Conservation (phyloP, 2,329 filamentous ascomycete species). For the Fusarium mundagurra region DNA sequence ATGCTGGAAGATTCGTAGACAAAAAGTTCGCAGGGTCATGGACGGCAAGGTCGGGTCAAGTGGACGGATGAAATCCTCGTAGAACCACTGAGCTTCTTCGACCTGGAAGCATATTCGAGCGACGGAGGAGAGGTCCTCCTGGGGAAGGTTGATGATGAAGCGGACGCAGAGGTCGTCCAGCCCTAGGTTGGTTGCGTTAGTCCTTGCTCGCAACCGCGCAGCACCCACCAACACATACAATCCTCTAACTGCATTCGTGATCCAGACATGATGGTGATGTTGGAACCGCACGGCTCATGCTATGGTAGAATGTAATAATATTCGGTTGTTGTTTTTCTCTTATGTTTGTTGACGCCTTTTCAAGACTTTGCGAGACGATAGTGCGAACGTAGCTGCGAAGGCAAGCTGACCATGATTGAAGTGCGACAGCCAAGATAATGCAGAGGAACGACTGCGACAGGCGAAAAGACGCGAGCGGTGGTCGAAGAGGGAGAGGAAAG, state of each 20-base stretch:
- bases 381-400: slow-evolving; percentile 44
- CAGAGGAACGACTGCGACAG: slow-evolving; percentile 37
- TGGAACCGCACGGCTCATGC: slow-evolving; percentile 49
- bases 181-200: slow-evolving; percentile 64
- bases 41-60: slow-evolving; percentile 86
- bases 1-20: slow-evolving; percentile 90
- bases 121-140: slow-evolving; percentile 88
- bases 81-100: slow-evolving; percentile 99
- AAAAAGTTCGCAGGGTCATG: slow-evolving; percentile 86
- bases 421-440: slow-evolving; percentile 37
- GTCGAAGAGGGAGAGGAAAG: slow-evolving; percentile 24
- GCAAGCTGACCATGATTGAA: slow-evolving; percentile 48
- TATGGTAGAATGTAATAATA: slow-evolving; percentile 21
- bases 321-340: slow-evolving; percentile 3
- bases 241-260: slow-evolving; percentile 89
- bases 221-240: slow-evolving; percentile 64
- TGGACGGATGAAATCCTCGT: slow-evolving; percentile 98
- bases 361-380: slow-evolving; percentile 47
- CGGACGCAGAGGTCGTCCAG: slow-evolving; percentile 97
- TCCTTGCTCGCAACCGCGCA: slow-evolving; percentile 11
- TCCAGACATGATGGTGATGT: slow-evolving; percentile 77
- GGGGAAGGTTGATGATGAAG: slow-evolving; percentile 96
- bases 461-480: slow-evolving; percentile 43
- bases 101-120: slow-evolving; percentile 98
- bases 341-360: slow-evolving; percentile 27